A percentile compares a stretch with the other conserved stretches of the same genome.
phyloP scores from a whole-genome alignment of 2,329 filamentous ascomycete species.

The Lecanicillium sp. region DNA sequence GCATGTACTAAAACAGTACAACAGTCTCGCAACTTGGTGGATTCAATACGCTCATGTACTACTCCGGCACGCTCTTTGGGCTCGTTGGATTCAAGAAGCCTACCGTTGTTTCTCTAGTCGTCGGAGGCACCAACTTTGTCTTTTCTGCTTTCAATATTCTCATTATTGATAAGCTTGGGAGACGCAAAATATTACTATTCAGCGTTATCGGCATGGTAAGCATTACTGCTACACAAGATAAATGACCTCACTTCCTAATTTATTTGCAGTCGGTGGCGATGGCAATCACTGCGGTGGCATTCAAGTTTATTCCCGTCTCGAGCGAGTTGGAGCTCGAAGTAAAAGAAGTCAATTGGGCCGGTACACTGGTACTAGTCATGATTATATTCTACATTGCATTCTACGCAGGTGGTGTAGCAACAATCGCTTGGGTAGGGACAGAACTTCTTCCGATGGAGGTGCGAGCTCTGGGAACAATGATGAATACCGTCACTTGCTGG shows the following conservation, averaged over 20 bases:
- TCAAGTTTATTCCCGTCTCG: conserved; percentile 37
- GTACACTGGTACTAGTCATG: conserved; percentile 21
- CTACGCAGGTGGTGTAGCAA: conserved; percentile 30
- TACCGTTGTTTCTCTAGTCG: conserved; percentile 34
- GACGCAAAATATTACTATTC: conserved; percentile 33
- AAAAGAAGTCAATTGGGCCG: conserved; percentile 18
- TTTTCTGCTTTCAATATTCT: conserved; percentile 40
- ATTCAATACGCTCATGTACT: conserved; percentile 12
- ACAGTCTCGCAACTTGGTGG: conserved; percentile 18
- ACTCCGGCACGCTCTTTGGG: conserved; percentile 6
- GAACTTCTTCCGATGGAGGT: conserved; percentile 40
- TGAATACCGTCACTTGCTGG: conserved; percentile 38
- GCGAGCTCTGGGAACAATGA: conserved; percentile 38
- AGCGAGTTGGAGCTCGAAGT: conserved; percentile 25
- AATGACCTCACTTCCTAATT: too few relatives aligned
- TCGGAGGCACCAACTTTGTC: conserved; percentile 38
- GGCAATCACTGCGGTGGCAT: conserved; percentile 30
- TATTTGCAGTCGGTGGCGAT: conserved; percentile 30
- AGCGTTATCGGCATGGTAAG: conserved; percentile 18
- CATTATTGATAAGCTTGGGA: conserved; percentile 35
- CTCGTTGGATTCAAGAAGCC: conserved; percentile 38
- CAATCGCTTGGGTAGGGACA: conserved; percentile 36
- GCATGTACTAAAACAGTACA: too few relatives aligned
- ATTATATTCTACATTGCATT: conserved; percentile 35
- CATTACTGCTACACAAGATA: too few relatives aligned